phyloP scores from a whole-genome alignment of 1,284 basidiomycete genomes.

The Phellopilus nigrolimitatus region DNA sequence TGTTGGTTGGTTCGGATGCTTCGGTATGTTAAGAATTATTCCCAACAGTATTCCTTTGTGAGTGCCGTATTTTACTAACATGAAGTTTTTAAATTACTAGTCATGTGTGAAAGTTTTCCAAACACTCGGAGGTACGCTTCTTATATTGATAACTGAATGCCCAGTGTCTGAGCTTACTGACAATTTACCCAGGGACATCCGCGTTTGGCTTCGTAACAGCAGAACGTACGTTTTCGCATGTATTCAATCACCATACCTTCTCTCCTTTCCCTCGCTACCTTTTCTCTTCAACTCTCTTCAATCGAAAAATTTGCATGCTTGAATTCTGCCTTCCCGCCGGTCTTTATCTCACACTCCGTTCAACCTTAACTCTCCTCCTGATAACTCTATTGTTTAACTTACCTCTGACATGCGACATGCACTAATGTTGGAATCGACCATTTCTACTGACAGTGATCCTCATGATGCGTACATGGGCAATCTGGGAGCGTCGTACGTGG shows the following conservation, averaged over 20 bases:
- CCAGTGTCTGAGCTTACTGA: too few species aligned
- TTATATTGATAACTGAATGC: too few species aligned
- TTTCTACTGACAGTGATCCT: conserved; percentile 9
- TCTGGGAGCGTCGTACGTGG: conserved; percentile 11
- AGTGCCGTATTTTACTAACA: background rate
- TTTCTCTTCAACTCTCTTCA: too few species aligned
- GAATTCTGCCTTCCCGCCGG: background rate
- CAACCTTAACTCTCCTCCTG: too few species aligned
- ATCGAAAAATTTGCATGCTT: too few species aligned
- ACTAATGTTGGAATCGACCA: background rate
- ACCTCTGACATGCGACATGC: background rate
- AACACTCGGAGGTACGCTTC: conserved; percentile 10
- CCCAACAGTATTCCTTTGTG: background rate
- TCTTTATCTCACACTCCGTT: too few species aligned
- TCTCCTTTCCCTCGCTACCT: too few species aligned
- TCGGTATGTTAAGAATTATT: background rate
- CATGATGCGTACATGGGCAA: conserved; percentile 18
- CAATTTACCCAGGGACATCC: background rate
- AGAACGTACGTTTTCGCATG: conserved; percentile 8
- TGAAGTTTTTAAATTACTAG: background rate
- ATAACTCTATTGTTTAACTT: background rate
- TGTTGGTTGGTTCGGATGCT: conserved; percentile 7
- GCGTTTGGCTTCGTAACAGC: conserved; percentile 11
- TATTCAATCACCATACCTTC: too few species aligned
- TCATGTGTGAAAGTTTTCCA: conserved; percentile 11